These are phyloP conservation scores for Aspergillus japonicus DNA, from an alignment of 2,329 filamentous ascomycete genomes.

Conservation along the genomic window DNA sequence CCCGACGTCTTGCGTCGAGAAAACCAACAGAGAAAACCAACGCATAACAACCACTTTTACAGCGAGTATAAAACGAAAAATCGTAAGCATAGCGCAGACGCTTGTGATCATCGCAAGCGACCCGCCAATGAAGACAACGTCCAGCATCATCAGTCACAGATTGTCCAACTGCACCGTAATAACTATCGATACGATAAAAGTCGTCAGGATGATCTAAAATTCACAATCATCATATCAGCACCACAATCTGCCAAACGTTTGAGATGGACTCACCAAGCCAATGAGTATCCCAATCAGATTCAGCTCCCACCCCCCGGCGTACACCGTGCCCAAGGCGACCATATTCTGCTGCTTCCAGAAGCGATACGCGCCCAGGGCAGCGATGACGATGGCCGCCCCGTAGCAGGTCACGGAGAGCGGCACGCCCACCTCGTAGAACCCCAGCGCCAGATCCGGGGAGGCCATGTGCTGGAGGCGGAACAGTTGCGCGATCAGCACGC, in stretches of 20 bases:
- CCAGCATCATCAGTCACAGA: neutral
- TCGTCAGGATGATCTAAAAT: conserved; percentile 16
- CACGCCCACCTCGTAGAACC: conserved; percentile 61
- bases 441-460: conserved; percentile 43
- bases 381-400: conserved; percentile 53
- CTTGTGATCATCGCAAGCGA: neutral
- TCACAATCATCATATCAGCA: neutral
- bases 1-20: neutral
- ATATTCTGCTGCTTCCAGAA: conserved; percentile 63
- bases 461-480: conserved; percentile 55
- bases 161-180: neutral
- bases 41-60: neutral
- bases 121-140: neutral
- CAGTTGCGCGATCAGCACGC: conserved; percentile 65
- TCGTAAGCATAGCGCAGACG: neutral
- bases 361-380: conserved; percentile 56
- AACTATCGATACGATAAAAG: conserved; percentile 6
- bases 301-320: conserved; percentile 61
- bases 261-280: conserved; percentile 47
- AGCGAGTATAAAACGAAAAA: neutral
- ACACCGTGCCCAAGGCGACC: conserved; percentile 57
- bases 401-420: conserved; percentile 53
- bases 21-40: neutral
- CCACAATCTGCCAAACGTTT: no score
- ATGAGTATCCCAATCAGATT: conserved; percentile 48